phyloP scores from a whole-genome alignment of 179 eudicot species.

The Sideroxylon spinosum region DNA sequence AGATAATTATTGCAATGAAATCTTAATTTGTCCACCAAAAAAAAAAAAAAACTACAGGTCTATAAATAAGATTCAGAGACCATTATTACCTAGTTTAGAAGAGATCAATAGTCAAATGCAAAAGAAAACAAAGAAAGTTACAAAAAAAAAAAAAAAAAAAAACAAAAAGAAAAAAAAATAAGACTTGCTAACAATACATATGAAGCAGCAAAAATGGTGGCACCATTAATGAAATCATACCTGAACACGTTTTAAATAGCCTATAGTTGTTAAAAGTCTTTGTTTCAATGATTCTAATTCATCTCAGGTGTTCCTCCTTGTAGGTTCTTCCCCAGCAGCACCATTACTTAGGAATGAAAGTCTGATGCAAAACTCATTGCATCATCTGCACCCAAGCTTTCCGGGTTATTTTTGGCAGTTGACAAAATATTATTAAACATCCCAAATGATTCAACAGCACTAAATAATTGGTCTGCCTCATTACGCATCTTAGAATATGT shows the following conservation, averaged over 20 bases:
- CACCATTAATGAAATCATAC: slow-evolving; percentile 21
- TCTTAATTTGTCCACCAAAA: too few relatives aligned
- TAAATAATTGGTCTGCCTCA: slow-evolving; percentile 74
- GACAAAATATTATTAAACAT: slow-evolving; percentile 40
- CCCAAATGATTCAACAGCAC: slow-evolving; percentile 57
- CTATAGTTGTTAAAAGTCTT: slow-evolving; percentile 74
- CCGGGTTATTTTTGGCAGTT: slow-evolving; percentile 39
- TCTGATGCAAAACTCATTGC: slow-evolving; percentile 75
- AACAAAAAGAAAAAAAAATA: too few relatives aligned
- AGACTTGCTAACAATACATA: too few relatives aligned
- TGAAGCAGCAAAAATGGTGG: slow-evolving; percentile 15
- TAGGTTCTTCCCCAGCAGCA: slow-evolving; percentile 37
- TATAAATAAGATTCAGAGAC: too few relatives aligned
- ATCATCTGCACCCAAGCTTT: slow-evolving; percentile 69
- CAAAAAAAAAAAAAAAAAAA: not conserved
- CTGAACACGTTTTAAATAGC: slow-evolving; percentile 96
- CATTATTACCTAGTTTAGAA: too few relatives aligned
- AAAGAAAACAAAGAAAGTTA: not conserved
- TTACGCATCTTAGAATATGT: slow-evolving; percentile 93
- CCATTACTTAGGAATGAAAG: slow-evolving; percentile 42
- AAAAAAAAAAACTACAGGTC: not conserved
- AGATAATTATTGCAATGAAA: not conserved
- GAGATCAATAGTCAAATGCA: not conserved
- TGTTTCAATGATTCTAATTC: slow-evolving; percentile 80
- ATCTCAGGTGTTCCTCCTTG: slow-evolving; percentile 41